Evolutionary conservation across 1,284 basidiomycete species (phyloP).

Genomic region (Kalmanozyma brasiliensis): DNA sequence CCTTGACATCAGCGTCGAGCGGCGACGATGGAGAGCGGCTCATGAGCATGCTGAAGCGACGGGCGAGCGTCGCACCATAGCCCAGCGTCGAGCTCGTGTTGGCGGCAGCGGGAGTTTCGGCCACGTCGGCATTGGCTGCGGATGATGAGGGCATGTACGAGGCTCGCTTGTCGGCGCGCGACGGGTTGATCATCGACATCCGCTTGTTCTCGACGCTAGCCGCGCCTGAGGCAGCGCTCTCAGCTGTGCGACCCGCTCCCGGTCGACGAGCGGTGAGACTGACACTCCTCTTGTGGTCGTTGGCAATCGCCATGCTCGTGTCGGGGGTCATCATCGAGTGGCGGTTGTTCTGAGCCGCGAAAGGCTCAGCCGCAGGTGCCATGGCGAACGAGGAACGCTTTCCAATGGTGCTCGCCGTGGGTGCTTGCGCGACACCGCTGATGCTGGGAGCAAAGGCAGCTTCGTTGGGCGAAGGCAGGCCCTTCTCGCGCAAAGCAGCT

Average conservation of each 20-base stretch:
- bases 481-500: constrained; percentile 51
- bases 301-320: constrained; percentile 32
- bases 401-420: constrained; percentile 17
- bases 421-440: constrained; percentile 23
- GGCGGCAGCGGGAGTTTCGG: constrained; percentile 13
- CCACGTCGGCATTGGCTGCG: constrained; percentile 15
- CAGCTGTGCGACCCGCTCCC: constrained; percentile 8
- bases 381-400: constrained; percentile 28
- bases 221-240: constrained; percentile 11
- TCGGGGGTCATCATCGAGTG: constrained; percentile 48
- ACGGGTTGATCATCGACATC: constrained; percentile 29
- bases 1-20: constrained; percentile 48
- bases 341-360: constrained; percentile 18
- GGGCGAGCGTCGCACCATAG: constrained; percentile 50
- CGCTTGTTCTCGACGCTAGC: constrained; percentile 11
- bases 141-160: constrained; percentile 21
- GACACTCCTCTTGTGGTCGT: constrained; percentile 54
- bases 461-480: constrained; percentile 35
- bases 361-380: constrained; percentile 8
- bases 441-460: constrained; percentile 28
- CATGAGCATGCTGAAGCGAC: constrained; percentile 61
- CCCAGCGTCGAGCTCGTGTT: constrained; percentile 37
- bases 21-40: constrained; percentile 56
- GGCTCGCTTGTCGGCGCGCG: constrained; percentile 17
- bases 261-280: constrained; percentile 48